A percentile compares a stretch with the other conserved stretches of the same genome.
phyloP scores from a whole-genome alignment of 352 stramenopile genomes.

The Phytophthora lateralis region DNA sequence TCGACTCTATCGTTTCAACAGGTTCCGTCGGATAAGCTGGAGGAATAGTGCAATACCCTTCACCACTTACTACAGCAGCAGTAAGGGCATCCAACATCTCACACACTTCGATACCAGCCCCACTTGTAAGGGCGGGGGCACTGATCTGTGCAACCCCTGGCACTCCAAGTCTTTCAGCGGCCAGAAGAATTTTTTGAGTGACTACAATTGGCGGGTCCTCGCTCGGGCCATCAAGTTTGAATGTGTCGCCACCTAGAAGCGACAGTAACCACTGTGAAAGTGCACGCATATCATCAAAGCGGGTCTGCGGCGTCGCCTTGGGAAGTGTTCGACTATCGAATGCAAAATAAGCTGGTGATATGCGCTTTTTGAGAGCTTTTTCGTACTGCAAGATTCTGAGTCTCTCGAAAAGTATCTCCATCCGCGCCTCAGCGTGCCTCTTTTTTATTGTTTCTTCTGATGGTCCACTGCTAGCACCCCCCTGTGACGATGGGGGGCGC shows the following conservation, averaged over 20 bases:
- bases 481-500: slow-evolving; percentile 43
- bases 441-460: slow-evolving; percentile 34
- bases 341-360: slow-evolving; percentile 58
- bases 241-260: slow-evolving; percentile 33
- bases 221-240: slow-evolving; percentile 18
- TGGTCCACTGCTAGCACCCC: slow-evolving; percentile 2
- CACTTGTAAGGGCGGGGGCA: slow-evolving; percentile 46
- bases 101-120: slow-evolving; percentile 56
- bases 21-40: slow-evolving; percentile 47
- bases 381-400: slow-evolving; percentile 62
- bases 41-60: slow-evolving; percentile 14
- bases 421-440: slow-evolving; percentile 46
- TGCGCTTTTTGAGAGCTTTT: slow-evolving; percentile 39
- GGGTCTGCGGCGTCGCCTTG: slow-evolving; percentile 32
- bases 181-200: slow-evolving; percentile 60
- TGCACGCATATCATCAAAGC: slow-evolving; percentile 54
- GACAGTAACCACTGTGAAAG: slow-evolving; percentile 55
- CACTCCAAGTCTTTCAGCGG: slow-evolving; percentile 50
- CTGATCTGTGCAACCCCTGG: slow-evolving; percentile 36
- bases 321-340: slow-evolving; percentile 27
- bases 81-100: slow-evolving; percentile 55
- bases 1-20: slow-evolving; percentile 47
- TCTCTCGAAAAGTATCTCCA: slow-evolving; percentile 78
- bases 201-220: slow-evolving; percentile 30
- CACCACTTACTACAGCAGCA: slow-evolving; percentile 38